These are phyloP conservation scores for Lophiotrema nucula DNA, from an alignment of 495 filamentous ascomycete species.

Conservation along the genomic window DNA sequence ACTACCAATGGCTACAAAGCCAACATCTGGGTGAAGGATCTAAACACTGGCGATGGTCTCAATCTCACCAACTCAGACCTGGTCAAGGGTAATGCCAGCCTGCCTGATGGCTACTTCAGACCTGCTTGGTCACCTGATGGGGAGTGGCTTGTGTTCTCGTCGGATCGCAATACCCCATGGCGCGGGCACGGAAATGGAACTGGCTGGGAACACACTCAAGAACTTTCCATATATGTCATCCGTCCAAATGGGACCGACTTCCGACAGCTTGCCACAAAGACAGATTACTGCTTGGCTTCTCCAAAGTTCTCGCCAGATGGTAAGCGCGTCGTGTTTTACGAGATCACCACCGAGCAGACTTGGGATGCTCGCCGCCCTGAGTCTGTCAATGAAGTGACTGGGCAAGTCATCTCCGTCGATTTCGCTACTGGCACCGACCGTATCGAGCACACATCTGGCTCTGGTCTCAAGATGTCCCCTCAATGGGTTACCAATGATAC, in stretches of 20 bases:
- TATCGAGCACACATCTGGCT: background rate
- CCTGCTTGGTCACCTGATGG: background rate
- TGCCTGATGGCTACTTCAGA: background rate
- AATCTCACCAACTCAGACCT: background rate
- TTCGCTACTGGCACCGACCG: background rate
- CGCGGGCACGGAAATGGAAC: too few relatives aligned
- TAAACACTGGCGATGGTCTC: background rate
- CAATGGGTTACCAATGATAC: background rate
- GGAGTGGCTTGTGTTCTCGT: background rate
- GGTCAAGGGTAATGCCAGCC: background rate
- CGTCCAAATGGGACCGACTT: background rate
- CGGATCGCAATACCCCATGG: too few relatives aligned
- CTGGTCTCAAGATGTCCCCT: background rate
- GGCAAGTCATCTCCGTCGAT: background rate
- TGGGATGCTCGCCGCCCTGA: background rate
- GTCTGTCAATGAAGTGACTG: background rate
- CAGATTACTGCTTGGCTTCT: background rate
- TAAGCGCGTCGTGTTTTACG: slow-evolving; percentile 1
- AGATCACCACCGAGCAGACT: background rate
- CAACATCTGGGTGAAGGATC: slow-evolving; percentile 2
- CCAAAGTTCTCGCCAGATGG: background rate
- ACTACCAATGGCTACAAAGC: background rate
- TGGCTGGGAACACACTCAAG: too few relatives aligned
- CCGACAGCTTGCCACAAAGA: background rate
- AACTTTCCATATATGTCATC: background rate